Conservation (phyloP, 1,284 basidiomycete genomes). For the Melampsora larici-populina region DNA sequence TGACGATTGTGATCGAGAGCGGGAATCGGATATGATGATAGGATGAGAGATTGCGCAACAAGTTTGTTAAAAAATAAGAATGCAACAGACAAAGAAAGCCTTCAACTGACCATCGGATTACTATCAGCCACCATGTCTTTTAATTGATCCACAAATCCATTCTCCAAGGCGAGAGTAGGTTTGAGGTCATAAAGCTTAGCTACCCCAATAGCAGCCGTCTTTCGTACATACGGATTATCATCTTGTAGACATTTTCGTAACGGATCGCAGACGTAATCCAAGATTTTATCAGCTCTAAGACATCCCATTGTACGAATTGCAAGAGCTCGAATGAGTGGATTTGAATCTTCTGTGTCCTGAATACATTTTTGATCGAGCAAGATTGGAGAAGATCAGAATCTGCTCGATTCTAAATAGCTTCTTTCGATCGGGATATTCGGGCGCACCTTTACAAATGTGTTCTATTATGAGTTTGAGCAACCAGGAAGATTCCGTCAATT, state of each 20-base stretch:
- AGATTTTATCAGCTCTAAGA: conserved; percentile 77
- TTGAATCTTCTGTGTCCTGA: conserved; percentile 84
- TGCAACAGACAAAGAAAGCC: neutral
- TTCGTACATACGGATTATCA: conserved; percentile 88
- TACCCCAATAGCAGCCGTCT: conserved; percentile 87
- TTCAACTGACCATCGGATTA: conserved; percentile 73
- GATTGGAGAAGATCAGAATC: neutral
- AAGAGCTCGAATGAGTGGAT: conserved; percentile 84
- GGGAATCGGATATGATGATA: neutral
- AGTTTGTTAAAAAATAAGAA: neutral
- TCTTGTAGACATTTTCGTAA: conserved; percentile 82
- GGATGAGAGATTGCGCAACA: neutral
- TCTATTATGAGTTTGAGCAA: conserved; percentile 53
- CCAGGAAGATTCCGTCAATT: neutral
- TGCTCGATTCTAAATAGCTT: neutral
- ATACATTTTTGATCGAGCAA: neutral
- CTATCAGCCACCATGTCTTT: conserved; percentile 83
- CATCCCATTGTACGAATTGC: conserved; percentile 96
- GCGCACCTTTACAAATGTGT: conserved; percentile 80
- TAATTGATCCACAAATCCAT: conserved; percentile 77
- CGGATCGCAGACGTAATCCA: conserved; percentile 75
- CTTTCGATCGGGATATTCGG: neutral
- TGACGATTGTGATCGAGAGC: neutral
- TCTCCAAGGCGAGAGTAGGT: conserved; percentile 73
- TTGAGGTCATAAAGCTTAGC: conserved; percentile 85